Percentiles rank a stretch among this genome's conserved stretches.
Evolutionary conservation across 176 grass and related monocot species (phyloP).

Genomic region (sorghum (Sorghum bicolor)): DNA sequence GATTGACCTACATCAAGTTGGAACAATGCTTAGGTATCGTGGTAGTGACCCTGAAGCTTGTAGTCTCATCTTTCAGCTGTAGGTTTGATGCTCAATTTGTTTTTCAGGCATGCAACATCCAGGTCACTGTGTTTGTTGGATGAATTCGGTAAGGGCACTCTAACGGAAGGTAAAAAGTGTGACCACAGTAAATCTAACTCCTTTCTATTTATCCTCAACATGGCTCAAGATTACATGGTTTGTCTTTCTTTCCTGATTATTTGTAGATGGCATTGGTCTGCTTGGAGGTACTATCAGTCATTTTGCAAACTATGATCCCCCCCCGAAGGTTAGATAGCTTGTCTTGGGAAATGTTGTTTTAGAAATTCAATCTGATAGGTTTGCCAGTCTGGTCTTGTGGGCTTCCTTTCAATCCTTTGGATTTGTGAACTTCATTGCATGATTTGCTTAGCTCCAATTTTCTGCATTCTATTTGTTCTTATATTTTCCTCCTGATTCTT

Average conservation of each 20-base stretch:
- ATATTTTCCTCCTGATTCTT: not conserved
- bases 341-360: constrained; percentile 13
- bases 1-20: constrained; percentile 99
- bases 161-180: constrained; percentile 86
- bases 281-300: constrained; percentile 84
- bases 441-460: not conserved
- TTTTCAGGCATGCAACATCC: constrained; percentile 78
- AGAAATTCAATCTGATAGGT: constrained; percentile 23
- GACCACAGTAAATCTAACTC: not conserved
- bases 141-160: constrained; percentile 97
- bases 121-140: constrained; percentile 89
- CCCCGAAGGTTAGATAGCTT: constrained; percentile 72
- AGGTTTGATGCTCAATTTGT: constrained; percentile 2
- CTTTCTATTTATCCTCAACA: not conserved
- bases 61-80: constrained; percentile 7
- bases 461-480: not conserved
- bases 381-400: not conserved
- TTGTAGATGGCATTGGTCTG: constrained; percentile 92
- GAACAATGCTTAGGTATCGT: constrained; percentile 88
- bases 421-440: not conserved
- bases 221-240: constrained; percentile 3
- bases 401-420: not conserved
- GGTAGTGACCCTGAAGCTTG: constrained; percentile 18
- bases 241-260: constrained; percentile 24
- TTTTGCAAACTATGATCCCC: constrained; percentile 67